phyloP scores from a whole-genome alignment of 1,284 basidiomycete genomes.

The Irpex sp. region DNA sequence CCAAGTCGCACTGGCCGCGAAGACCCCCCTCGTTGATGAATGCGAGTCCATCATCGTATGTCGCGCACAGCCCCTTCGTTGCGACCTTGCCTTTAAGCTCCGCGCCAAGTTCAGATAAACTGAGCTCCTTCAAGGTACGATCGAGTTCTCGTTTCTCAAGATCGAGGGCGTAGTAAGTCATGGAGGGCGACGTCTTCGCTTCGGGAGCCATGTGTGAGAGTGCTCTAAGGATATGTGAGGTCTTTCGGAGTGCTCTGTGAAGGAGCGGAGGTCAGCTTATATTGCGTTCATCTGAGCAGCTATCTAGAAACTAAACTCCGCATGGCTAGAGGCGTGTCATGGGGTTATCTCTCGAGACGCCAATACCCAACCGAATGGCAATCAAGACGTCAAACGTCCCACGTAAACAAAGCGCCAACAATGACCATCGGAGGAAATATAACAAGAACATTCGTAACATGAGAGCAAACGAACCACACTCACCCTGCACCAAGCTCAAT shows the following conservation, averaged over 20 bases:
- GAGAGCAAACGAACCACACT: constrained; percentile 33
- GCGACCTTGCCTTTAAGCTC: constrained; percentile 66
- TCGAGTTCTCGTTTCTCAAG: constrained; percentile 85
- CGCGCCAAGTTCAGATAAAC: constrained; percentile 59
- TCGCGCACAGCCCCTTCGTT: constrained; percentile 84
- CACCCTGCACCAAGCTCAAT: constrained; percentile 89
- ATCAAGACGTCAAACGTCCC: background rate
- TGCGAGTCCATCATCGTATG: constrained; percentile 80
- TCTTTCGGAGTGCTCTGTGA: constrained; percentile 82
- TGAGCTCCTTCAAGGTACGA: constrained; percentile 74
- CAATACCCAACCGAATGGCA: background rate
- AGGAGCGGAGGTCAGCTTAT: constrained; percentile 1
- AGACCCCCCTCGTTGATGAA: constrained; percentile 63
- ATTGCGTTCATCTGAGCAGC: background rate
- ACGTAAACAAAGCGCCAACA: background rate
- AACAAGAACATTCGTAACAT: constrained; percentile 3
- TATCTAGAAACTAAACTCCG: constrained; percentile 2
- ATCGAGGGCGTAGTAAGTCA: constrained; percentile 93
- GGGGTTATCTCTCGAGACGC: background rate
- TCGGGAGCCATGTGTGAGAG: constrained; percentile 53
- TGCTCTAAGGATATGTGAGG: constrained; percentile 80
- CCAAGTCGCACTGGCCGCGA: constrained; percentile 21
- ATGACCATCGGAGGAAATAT: constrained; percentile 3
- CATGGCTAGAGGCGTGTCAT: background rate
- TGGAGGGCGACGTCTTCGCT: constrained; percentile 39